phyloP scores from a whole-genome alignment of 1,284 basidiomycete species.

The Hemileia vastatrix region DNA sequence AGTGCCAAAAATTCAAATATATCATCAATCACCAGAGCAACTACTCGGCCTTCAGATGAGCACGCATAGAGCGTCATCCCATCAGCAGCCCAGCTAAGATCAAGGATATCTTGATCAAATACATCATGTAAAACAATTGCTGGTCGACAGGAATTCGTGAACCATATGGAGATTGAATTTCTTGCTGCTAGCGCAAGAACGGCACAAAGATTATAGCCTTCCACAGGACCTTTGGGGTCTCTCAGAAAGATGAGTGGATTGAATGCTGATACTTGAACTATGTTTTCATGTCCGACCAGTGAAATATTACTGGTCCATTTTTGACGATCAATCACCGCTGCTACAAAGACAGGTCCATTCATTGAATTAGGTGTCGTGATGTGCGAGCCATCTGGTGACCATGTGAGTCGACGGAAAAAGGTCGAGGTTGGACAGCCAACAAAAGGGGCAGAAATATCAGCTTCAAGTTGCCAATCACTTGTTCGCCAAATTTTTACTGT shows the following conservation, averaged over 20 bases:
- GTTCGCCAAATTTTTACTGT: constrained; percentile 95
- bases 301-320: constrained; percentile 81
- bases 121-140: constrained; percentile 85
- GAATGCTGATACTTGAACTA: constrained; percentile 87
- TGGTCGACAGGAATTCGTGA: constrained; percentile 78
- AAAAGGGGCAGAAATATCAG: constrained; percentile 78
- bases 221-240: constrained; percentile 55
- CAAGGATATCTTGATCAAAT: constrained; percentile 88
- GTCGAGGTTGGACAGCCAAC: constrained; percentile 86
- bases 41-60: constrained; percentile 89
- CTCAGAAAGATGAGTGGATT: constrained; percentile 85
- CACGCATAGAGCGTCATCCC: constrained; percentile 86
- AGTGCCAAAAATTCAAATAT: constrained; percentile 71
- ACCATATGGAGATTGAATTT: constrained; percentile 65
- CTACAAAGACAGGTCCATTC: constrained; percentile 95
- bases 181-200: constrained; percentile 83
- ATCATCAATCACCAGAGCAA: constrained; percentile 67
- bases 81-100: constrained; percentile 85
- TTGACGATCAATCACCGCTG: constrained; percentile 79
- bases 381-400: constrained; percentile 98
- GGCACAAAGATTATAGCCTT: constrained; percentile 66
- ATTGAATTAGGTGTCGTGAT: constrained; percentile 95
- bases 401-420: constrained; percentile 86
- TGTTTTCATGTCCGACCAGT: constrained; percentile 93
- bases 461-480: constrained; percentile 76